phyloP scores from a whole-genome alignment of 2,329 filamentous ascomycete genomes.

The Diaporthe sp. region DNA sequence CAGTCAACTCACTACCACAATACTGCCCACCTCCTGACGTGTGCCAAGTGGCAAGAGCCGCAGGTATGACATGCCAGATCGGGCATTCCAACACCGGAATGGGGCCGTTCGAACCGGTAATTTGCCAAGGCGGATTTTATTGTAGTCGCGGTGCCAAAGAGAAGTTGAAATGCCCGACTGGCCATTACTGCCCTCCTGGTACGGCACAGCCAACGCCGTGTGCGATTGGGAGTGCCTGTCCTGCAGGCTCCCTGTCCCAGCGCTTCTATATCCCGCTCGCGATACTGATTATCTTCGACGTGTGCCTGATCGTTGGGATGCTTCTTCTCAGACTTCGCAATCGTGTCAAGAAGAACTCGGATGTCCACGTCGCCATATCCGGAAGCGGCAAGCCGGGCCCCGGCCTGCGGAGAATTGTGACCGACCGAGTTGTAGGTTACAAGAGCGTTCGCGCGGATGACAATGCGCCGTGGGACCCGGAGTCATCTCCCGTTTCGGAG shows the following conservation, averaged over 20 bases:
- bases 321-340: slow-evolving; percentile 52
- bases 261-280: slow-evolving; percentile 58
- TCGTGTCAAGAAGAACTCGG: slow-evolving; percentile 49
- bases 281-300: slow-evolving; percentile 59
- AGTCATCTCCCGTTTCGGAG: not conserved
- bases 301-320: slow-evolving; percentile 54
- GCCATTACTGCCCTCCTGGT: slow-evolving; percentile 66
- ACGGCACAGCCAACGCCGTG: slow-evolving; percentile 63
- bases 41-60: slow-evolving; percentile 55
- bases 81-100: slow-evolving; percentile 55
- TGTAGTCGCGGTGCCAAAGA: slow-evolving; percentile 56
- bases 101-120: slow-evolving; percentile 64
- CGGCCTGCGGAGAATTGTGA: slow-evolving; percentile 14
- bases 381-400: not conserved
- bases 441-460: slow-evolving; percentile 13
- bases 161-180: slow-evolving; percentile 59
- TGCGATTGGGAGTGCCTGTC: slow-evolving; percentile 59
- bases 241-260: slow-evolving; percentile 57
- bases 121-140: slow-evolving; percentile 64
- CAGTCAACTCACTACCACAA: slow-evolving; percentile 60
- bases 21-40: slow-evolving; percentile 56
- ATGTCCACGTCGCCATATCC: not conserved
- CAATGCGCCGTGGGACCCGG: not conserved
- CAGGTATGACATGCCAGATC: slow-evolving; percentile 50
- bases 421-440: not conserved